Evolutionary conservation across 2,329 filamentous ascomycete genomes (phyloP).

Genomic region (Ambrosiella beaveri): DNA sequence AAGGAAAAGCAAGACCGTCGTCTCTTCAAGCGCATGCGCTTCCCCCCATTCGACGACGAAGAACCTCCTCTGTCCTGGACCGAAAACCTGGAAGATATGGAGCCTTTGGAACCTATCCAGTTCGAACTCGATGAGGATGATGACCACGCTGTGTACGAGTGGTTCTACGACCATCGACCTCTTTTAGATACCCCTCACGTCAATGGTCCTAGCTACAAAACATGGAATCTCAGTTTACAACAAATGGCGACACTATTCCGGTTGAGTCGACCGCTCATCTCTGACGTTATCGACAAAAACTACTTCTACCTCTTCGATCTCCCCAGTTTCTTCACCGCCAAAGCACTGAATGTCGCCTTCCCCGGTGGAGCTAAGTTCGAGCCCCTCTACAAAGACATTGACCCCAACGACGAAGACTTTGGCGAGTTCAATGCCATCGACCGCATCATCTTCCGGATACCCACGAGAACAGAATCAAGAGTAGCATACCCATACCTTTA

Average conservation of each 20-base stretch:
- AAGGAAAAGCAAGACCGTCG: constrained; percentile 91
- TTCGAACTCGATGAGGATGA: constrained; percentile 94
- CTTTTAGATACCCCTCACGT: constrained; percentile 83
- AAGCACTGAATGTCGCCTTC: constrained; percentile 90
- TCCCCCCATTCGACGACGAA: constrained; percentile 96
- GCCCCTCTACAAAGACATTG: constrained; percentile 93
- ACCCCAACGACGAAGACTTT: constrained; percentile 97
- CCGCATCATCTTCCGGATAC: constrained; percentile 92
- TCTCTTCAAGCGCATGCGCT: constrained; percentile 97
- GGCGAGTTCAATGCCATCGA: constrained; percentile 99
- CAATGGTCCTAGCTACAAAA: constrained; percentile 91
- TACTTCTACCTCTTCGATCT: constrained; percentile 97
- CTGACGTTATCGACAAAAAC: constrained; percentile 86
- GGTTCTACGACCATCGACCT: constrained; percentile 92
- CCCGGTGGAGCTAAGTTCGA: constrained; percentile 96
- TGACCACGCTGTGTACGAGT: constrained; percentile 79
- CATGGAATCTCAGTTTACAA: constrained; percentile 79
- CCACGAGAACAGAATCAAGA: constrained; percentile 86
- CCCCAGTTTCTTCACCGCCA: constrained; percentile 87
- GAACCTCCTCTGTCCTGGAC: constrained; percentile 95
- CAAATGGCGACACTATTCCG: constrained; percentile 96
- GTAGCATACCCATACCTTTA: constrained; percentile 92
- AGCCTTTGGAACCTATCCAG: constrained; percentile 92
- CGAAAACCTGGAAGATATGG: constrained; percentile 96
- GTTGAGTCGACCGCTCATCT: constrained; percentile 75